Evolutionary conservation across 306 rosid species (phyloP).

Genomic region (Glycyrrhiza uralensis): DNA sequence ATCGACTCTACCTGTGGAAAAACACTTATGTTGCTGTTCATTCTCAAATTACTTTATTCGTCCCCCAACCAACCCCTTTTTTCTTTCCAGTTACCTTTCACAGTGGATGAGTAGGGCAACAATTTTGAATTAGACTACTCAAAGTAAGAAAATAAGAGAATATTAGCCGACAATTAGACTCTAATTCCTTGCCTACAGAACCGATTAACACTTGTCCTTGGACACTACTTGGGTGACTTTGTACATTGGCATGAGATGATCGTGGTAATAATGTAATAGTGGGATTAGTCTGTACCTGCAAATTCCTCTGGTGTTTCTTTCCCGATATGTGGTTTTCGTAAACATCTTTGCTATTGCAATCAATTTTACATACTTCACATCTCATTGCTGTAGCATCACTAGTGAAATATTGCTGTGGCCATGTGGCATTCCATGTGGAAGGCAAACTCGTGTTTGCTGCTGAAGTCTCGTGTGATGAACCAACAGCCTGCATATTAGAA

Average conservation of each 20-base stretch:
- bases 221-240: constrained; percentile 22
- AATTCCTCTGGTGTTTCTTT: constrained; percentile 49
- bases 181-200: constrained; percentile 29
- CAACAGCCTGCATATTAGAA: constrained; percentile 43
- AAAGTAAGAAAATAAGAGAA: too few species aligned
- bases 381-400: background rate
- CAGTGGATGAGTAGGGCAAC: too few species aligned
- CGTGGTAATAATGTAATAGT: background rate
- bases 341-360: constrained; percentile 42
- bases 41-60: too few species aligned
- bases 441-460: constrained; percentile 32
- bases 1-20: too few species aligned
- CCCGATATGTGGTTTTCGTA: constrained; percentile 42
- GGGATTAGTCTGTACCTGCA: constrained; percentile 32
- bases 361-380: constrained; percentile 49
- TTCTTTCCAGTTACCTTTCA: too few species aligned
- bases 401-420: constrained; percentile 27
- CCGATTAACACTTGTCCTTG: too few species aligned
- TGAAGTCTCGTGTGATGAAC: constrained; percentile 36
- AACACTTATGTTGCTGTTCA: too few species aligned
- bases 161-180: constrained; percentile 41
- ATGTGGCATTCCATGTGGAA: constrained; percentile 30
- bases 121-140: too few species aligned
- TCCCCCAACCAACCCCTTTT: too few species aligned
- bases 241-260: constrained; percentile 19